Evolutionary conservation across 345 rosid species (phyloP).

Genomic region (Eucalyptus cloeziana): DNA sequence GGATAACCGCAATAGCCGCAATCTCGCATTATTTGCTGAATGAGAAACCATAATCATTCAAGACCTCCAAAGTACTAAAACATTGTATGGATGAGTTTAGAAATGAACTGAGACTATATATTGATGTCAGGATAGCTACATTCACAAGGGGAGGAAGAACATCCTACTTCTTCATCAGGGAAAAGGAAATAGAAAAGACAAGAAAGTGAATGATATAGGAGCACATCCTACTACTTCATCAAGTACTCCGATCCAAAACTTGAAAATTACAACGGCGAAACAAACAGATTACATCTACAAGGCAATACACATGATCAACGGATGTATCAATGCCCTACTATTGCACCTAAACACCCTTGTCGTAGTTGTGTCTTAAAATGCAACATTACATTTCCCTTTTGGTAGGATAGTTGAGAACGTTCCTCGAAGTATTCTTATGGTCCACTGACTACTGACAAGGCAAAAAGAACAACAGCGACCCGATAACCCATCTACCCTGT

Average conservation of each 20-base stretch:
- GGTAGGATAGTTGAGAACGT: neutral
- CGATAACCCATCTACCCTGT: neutral
- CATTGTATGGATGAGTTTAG: neutral
- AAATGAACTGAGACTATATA: neutral
- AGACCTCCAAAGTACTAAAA: neutral
- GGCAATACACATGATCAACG: neutral
- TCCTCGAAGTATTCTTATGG: neutral
- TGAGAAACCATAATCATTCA: neutral
- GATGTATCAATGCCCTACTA: neutral
- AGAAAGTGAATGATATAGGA: neutral
- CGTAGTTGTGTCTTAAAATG: neutral
- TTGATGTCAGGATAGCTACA: neutral
- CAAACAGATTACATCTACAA: neutral
- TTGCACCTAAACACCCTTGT: neutral
- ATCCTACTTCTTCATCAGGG: neutral
- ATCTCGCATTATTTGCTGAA: conserved; percentile 64
- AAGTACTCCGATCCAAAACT: neutral
- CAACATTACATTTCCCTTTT: neutral
- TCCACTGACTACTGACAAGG: neutral
- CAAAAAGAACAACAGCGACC: neutral
- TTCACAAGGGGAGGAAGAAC: neutral
- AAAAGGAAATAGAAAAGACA: neutral
- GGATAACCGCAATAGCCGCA: conserved; percentile 69
- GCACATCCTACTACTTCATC: neutral
- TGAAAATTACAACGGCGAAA: neutral